A percentile compares a stretch with the other conserved stretches of the same genome.
Conservation (phyloP, 768 basidiomycete species). For the Austroboletus eburneus region DNA sequence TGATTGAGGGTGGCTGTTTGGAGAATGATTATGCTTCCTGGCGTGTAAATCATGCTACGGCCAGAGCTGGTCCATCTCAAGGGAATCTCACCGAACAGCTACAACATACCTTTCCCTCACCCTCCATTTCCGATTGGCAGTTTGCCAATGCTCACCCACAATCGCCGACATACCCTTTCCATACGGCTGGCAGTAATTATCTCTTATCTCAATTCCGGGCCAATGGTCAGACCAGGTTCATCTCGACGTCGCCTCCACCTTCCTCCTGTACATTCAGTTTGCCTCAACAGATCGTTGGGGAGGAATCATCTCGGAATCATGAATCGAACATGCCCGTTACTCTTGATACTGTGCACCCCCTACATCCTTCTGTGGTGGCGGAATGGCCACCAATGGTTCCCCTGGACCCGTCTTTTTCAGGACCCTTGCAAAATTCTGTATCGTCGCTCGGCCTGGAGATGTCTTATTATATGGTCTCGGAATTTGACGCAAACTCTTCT, state of each 20-base stretch:
- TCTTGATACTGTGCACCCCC: neutral
- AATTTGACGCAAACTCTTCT: neutral
- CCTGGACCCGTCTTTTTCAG: neutral
- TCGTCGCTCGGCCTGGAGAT: neutral
- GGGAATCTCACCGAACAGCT: constrained; percentile 1
- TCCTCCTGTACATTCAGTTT: neutral
- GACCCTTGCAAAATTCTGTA: neutral
- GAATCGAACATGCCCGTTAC: neutral
- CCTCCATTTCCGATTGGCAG: constrained; percentile 7
- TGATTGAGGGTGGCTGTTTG: neutral
- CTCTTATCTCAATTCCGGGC: constrained; percentile 1
- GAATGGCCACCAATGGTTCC: constrained; percentile 4
- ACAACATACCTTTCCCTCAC: neutral
- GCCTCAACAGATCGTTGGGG: constrained; percentile 1
- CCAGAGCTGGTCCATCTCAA: neutral
- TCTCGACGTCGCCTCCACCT: neutral
- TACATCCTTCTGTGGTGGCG: constrained; percentile 1
- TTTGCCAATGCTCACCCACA: constrained; percentile 2
- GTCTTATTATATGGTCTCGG: constrained; percentile 3
- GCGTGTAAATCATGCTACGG: constrained; percentile 1
- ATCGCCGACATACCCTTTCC: neutral
- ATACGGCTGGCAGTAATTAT: neutral
- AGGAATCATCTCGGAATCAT: neutral
- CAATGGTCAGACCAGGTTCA: constrained; percentile 1
- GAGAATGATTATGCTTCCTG: neutral